Conservation (phyloP, 768 basidiomycete genomes). For the Termitomyces sp. region DNA sequence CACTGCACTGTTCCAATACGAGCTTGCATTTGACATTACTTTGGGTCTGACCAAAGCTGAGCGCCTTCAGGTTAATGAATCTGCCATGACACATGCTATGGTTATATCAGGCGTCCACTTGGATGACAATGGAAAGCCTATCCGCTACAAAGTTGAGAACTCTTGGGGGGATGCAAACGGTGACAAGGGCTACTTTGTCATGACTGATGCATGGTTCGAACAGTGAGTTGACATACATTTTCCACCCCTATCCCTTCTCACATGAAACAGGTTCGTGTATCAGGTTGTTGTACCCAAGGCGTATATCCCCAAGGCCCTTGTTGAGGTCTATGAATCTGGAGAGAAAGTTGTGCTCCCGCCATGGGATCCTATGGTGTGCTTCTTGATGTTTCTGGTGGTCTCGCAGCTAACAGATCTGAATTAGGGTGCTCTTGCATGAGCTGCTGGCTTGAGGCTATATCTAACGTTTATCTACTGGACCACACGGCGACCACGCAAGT, state of each 20-base stretch:
- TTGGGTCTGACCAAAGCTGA: slow-evolving; percentile 83
- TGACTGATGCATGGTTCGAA: slow-evolving; percentile 92
- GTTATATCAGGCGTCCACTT: slow-evolving; percentile 92
- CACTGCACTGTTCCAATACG: slow-evolving; percentile 75
- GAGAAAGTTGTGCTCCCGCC: slow-evolving; percentile 69
- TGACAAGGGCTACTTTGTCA: slow-evolving; percentile 86
- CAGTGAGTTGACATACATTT: slow-evolving; percentile 47
- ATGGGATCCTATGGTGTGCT: slow-evolving; percentile 87
- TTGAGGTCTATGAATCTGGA: slow-evolving; percentile 71
- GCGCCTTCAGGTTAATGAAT: slow-evolving; percentile 78
- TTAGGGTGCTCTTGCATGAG: background rate
- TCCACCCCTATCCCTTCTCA: background rate
- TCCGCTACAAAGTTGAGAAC: slow-evolving; percentile 98
- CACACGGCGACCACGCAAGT: too few relatives aligned
- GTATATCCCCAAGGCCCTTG: slow-evolving; percentile 76
- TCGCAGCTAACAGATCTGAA: background rate
- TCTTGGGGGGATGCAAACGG: slow-evolving; percentile 81
- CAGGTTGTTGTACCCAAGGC: slow-evolving; percentile 87
- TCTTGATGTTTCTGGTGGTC: background rate
- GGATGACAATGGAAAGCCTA: slow-evolving; percentile 64
- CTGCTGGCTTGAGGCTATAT: background rate
- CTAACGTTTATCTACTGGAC: too few relatives aligned
- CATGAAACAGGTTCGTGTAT: slow-evolving; percentile 67
- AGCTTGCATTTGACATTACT: slow-evolving; percentile 83
- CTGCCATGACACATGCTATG: slow-evolving; percentile 94